Base-by-base conservation (phyloP, 352 stramenopile species). In the Pythium chondricola region DNA sequence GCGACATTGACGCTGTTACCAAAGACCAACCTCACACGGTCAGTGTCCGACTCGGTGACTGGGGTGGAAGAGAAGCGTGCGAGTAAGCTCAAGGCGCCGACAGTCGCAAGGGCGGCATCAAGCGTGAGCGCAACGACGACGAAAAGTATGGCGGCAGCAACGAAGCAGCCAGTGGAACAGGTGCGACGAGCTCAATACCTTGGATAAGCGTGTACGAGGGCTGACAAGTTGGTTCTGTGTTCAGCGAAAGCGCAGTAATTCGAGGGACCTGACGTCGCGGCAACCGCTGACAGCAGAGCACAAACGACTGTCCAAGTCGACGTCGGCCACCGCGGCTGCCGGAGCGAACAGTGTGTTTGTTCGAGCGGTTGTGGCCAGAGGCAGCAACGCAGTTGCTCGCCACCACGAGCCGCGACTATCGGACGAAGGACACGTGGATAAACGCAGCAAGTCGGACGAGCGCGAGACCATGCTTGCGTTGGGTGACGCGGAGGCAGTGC, bases 401-500 rank as follows among this genome's bases (percentile, higher is more conserved):
- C 29, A 33, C 26, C 24, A 30, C 21, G 43, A 55, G 16, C 17
- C 43, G 30, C 44, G 36, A 39, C 55, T 47, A 56, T 27, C 43
- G 20, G 48, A 52, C 26, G 43, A 60, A 11, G 33, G 13, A 7
- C 48, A 63, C 21, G 45, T 44, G 26, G 57, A 60, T 26, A 59
- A 59, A 18, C 40, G 43, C 13, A 43, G 43, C n/a, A 64, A 58
- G 43, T 33, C 48, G 0, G 44, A 53, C 24, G 55, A 63, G 14
- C 40, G 42, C 16, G 22, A 33, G 7, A 32, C 30, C 6, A 35
- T 54, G 10, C 26, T 58, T 6, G 48, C 56, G 20, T 41, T 90
- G 42, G 86, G 69, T 49, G 75, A 88, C 48, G 77, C 74, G 6
- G 79, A 90, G 52, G 45, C 61, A 21, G 73, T 88, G 50, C 75